Conservation (phyloP, 108 stramenopile genomes). For the Skeletonema costatum region DNA sequence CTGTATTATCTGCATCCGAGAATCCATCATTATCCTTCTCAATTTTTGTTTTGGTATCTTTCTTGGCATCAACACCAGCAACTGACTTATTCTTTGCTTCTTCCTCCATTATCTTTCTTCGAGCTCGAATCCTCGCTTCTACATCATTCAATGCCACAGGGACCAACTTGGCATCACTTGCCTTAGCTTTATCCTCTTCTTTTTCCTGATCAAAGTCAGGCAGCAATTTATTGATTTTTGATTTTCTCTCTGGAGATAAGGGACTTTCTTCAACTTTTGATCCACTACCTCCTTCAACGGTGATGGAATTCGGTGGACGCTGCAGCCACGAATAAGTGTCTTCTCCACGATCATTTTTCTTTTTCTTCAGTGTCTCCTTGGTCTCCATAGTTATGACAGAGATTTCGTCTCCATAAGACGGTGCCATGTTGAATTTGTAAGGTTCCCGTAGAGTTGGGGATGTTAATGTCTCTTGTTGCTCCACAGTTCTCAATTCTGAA, state of each 20-base stretch:
- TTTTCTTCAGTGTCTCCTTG: constrained; percentile 25
- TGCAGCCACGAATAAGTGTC: constrained; percentile 20
- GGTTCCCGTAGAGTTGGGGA: neutral
- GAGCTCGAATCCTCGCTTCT: constrained; percentile 44
- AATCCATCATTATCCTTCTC: neutral
- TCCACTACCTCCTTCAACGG: constrained; percentile 27
- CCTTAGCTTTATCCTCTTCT: constrained; percentile 26
- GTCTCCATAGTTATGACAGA: constrained; percentile 53
- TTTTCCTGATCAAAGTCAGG: constrained; percentile 25
- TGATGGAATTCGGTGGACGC: constrained; percentile 48
- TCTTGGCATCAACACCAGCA: neutral
- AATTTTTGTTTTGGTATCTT: neutral
- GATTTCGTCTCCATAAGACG: constrained; percentile 39
- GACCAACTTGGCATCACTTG: constrained; percentile 15
- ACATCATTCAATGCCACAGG: constrained; percentile 30
- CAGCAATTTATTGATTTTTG: constrained; percentile 25
- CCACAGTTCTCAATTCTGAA: neutral
- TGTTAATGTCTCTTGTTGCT: neutral
- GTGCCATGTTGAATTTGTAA: constrained; percentile 9
- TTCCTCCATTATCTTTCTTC: constrained; percentile 16
- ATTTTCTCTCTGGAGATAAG: neutral
- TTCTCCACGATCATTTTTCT: constrained; percentile 6
- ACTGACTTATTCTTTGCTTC: constrained; percentile 6
- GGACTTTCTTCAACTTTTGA: neutral
- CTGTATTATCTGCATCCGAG: neutral